These are phyloP conservation scores for Begonia loranthoides DNA, from an alignment of 306 rosid genomes.

Conservation along the genomic window DNA sequence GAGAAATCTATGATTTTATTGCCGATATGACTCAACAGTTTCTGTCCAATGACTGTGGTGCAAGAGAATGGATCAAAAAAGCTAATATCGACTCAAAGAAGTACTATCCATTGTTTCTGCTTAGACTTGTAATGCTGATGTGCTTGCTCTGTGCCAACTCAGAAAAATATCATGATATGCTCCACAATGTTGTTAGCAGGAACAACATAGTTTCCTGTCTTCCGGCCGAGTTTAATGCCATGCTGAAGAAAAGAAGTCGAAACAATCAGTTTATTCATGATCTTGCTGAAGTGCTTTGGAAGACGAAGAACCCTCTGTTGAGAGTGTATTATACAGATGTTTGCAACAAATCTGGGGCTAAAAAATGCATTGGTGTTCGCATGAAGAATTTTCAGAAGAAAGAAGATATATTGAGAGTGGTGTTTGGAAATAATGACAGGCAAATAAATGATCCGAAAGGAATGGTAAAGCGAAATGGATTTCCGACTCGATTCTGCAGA, in stretches of 20 bases:
- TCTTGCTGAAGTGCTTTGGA: conserved; percentile 29
- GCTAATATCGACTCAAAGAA: conserved; percentile 11
- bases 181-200: conserved; percentile 15
- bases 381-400: conserved; percentile 5
- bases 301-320: conserved; percentile 35
- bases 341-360: conserved; percentile 3
- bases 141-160: conserved; percentile 24
- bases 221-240: conserved; percentile 17
- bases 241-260: conserved; percentile 16
- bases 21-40: conserved; percentile 11
- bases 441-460: neutral
- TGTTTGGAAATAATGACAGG: neutral
- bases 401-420: conserved; percentile 4
- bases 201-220: conserved; percentile 6
- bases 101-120: conserved; percentile 22
- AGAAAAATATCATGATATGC: conserved; percentile 6
- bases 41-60: conserved; percentile 13
- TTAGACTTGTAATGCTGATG: conserved; percentile 23
- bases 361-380: conserved; percentile 4
- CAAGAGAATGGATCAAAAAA: conserved; percentile 22
- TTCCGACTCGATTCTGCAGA: too few species aligned
- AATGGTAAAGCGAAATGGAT: neutral
- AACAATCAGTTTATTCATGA: conserved; percentile 6
- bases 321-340: conserved; percentile 1
- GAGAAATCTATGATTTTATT: conserved; percentile 12